Conservation (phyloP, 352 stramenopile species). For the Phytophthora capsici region DNA sequence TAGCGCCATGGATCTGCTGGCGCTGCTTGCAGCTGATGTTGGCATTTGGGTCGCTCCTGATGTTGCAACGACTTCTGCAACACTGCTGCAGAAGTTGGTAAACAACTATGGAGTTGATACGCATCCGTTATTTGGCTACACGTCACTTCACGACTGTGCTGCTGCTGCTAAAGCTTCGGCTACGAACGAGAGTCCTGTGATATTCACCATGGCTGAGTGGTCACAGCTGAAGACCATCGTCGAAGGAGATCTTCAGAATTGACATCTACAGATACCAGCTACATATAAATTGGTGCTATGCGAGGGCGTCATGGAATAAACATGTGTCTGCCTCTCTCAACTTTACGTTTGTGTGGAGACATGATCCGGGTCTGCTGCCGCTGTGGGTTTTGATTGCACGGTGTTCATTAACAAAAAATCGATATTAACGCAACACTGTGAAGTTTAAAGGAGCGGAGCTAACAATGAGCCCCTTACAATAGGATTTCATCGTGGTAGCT, state of each 20-base stretch:
- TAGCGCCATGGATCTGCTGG: conserved; percentile 70
- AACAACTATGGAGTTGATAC: conserved; percentile 42
- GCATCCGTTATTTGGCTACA: conserved; percentile 25
- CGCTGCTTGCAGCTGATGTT: conserved; percentile 67
- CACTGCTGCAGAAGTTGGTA: conserved; percentile 30
- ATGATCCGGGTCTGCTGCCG: too few species aligned
- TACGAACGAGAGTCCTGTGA: conserved; percentile 20
- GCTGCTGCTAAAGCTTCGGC: not conserved
- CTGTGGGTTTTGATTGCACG: too few species aligned
- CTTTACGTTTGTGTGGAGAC: too few species aligned
- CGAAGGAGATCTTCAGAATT: not conserved
- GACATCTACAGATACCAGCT: not conserved
- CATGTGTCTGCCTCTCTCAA: too few species aligned
- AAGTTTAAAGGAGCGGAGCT: conserved; percentile 22
- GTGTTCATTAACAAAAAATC: conserved; percentile 20
- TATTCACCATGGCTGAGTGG: conserved; percentile 36
- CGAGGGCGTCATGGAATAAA: too few species aligned
- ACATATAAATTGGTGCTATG: not conserved
- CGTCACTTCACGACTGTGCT: conserved; percentile 25
- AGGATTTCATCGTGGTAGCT: conserved; percentile 92
- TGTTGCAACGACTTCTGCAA: conserved; percentile 8
- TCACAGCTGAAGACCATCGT: conserved; percentile 19
- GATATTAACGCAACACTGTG: conserved; percentile 29
- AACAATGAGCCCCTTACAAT: conserved; percentile 57
- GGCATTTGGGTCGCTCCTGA: conserved; percentile 46